Conservation (phyloP, 345 rosid species). For the Aquilaria malaccensis region DNA sequence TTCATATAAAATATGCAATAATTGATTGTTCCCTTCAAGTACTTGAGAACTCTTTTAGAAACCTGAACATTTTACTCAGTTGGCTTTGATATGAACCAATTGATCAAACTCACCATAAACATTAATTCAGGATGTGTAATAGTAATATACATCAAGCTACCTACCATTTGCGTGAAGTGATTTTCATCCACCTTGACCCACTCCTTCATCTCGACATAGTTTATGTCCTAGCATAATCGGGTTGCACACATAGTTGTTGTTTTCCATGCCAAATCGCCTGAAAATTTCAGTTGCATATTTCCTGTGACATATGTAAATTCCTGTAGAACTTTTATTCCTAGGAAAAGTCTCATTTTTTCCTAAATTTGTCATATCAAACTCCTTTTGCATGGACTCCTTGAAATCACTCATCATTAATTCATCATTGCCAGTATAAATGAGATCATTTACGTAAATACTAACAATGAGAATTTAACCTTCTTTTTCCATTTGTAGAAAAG, state of each 20-base stretch:
- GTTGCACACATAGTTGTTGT: too few relatives aligned
- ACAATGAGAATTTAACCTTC: not conserved
- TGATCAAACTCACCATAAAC: not conserved
- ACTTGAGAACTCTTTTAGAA: not conserved
- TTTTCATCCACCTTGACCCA: not conserved
- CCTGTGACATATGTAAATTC: not conserved
- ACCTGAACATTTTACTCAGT: not conserved
- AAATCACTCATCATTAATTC: too few relatives aligned
- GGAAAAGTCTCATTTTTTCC: not conserved
- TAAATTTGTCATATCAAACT: too few relatives aligned
- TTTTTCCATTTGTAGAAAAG: not conserved
- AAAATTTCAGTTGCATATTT: not conserved
- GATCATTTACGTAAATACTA: not conserved
- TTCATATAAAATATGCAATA: not conserved
- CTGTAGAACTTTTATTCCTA: not conserved
- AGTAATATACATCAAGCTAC: too few relatives aligned
- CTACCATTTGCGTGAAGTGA: too few relatives aligned
- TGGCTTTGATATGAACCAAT: not conserved
- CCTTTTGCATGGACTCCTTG: not conserved
- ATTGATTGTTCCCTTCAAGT: not conserved
- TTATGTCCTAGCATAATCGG: too few relatives aligned
- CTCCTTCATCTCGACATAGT: not conserved
- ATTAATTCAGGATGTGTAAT: not conserved
- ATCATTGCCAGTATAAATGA: not conserved
- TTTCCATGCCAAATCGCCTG: too few relatives aligned